Evolutionary conservation across 2,329 filamentous ascomycete species (phyloP).

Genomic region (Ophiocordyceps camponoti-floridani): DNA sequence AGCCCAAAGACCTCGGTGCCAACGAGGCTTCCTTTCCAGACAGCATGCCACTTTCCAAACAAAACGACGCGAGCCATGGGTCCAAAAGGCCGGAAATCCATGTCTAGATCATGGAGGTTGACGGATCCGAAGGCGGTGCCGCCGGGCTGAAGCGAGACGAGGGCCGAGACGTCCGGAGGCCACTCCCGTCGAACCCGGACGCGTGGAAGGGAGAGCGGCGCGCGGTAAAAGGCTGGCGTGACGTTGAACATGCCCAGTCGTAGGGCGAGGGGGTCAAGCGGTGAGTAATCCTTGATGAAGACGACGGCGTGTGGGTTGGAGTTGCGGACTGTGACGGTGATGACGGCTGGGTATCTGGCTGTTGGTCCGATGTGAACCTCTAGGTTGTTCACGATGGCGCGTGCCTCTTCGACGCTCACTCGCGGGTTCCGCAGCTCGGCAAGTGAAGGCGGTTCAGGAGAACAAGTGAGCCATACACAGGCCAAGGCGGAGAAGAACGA

Average conservation of each 20-base stretch:
- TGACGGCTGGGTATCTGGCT: conserved; percentile 13
- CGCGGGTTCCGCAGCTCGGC: neutral
- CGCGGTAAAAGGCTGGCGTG: conserved; percentile 10
- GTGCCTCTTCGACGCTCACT: neutral
- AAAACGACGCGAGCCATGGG: conserved; percentile 7
- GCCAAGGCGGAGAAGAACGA: neutral
- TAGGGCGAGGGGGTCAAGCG: conserved; percentile 17
- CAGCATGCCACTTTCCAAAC: neutral
- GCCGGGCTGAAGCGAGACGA: too few relatives aligned
- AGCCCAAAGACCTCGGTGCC: neutral
- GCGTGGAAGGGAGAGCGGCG: conserved; percentile 12
- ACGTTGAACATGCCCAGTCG: conserved; percentile 17
- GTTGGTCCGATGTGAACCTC: conserved; percentile 14
- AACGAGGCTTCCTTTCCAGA: conserved; percentile 4
- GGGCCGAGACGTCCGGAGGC: conserved; percentile 11
- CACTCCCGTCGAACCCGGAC: conserved; percentile 15
- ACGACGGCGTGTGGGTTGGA: conserved; percentile 15
- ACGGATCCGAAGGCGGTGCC: conserved; percentile 2
- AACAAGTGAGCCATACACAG: neutral
- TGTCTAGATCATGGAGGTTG: neutral
- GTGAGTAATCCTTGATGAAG: conserved; percentile 19
- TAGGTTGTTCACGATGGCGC: conserved; percentile 8
- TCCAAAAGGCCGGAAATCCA: neutral
- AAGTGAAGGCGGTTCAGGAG: neutral
- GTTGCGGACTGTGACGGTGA: conserved; percentile 19